Percentiles rank a stretch among this genome's conserved stretches.
Conservation (phyloP, 2,329 filamentous ascomycete species). For the Cladophialophora immunda region DNA sequence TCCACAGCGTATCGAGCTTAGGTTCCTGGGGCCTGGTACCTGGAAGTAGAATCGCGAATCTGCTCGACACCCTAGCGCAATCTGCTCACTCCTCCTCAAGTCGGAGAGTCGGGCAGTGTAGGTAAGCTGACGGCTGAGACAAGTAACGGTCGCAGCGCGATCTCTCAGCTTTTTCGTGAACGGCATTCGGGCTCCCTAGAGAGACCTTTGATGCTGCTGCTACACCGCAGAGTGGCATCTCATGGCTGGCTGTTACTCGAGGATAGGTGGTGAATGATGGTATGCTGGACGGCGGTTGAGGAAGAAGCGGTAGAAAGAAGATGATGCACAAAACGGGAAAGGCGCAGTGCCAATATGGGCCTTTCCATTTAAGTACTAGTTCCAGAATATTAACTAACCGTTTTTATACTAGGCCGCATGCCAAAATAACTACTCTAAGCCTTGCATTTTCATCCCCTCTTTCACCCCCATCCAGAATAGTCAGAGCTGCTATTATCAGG, state of each 20-base stretch:
- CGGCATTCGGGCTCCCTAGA: background rate
- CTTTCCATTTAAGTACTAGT: background rate
- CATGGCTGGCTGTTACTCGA: background rate
- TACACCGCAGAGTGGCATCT: background rate
- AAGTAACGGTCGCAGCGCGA: background rate
- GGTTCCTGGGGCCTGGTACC: background rate
- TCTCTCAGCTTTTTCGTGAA: background rate
- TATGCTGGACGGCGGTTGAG: background rate
- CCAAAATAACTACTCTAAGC: background rate
- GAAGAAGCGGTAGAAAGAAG: background rate
- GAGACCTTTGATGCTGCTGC: background rate
- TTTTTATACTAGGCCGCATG: background rate
- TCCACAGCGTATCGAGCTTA: background rate
- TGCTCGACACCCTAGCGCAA: background rate
- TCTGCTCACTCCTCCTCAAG: background rate
- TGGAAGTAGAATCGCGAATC: background rate
- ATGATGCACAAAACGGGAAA: background rate
- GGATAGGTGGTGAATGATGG: background rate
- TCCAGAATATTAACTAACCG: background rate
- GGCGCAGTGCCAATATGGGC: background rate
- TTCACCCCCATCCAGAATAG: background rate
- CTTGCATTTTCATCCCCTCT: slow-evolving; percentile 1
- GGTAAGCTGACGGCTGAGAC: background rate
- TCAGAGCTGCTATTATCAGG: background rate
- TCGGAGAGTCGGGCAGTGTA: slow-evolving; percentile 1